A percentile compares a stretch with the other conserved stretches of the same genome.
Evolutionary conservation across 208 protist genomes (phyloP).

Genomic region (Novymonas esmeraldas): DNA sequence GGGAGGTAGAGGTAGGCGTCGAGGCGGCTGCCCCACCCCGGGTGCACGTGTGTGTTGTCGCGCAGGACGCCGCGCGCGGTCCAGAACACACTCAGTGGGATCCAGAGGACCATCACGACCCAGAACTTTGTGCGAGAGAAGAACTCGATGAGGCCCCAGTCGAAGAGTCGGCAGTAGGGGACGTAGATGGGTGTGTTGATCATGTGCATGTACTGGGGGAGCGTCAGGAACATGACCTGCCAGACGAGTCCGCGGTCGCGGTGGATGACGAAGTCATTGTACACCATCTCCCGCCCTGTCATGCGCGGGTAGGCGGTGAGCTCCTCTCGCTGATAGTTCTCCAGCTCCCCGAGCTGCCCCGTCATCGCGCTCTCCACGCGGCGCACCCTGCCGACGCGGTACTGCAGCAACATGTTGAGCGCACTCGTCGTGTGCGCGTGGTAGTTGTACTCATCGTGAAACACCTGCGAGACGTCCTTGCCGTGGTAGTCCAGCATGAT

Average conservation of each 20-base stretch:
- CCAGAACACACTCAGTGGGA: conserved; percentile 52
- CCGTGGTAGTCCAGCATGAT: conserved; percentile 57
- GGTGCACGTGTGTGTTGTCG: conserved; percentile 34
- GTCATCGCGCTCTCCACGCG: conserved; percentile 10
- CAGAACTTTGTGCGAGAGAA: conserved; percentile 62
- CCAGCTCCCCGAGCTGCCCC: conserved; percentile 15
- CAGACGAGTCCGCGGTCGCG: conserved; percentile 45
- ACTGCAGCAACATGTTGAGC: conserved; percentile 59
- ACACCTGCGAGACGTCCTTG: conserved; percentile 44
- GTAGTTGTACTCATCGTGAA: conserved; percentile 57
- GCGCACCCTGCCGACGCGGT: conserved; percentile 38
- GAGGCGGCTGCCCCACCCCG: conserved; percentile 27
- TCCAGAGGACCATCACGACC: conserved; percentile 43
- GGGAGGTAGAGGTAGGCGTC: conserved; percentile 52
- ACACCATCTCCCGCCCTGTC: conserved; percentile 42
- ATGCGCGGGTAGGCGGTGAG: conserved; percentile 58
- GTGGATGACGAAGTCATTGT: conserved; percentile 54
- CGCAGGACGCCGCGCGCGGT: conserved; percentile 34
- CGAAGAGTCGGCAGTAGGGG: conserved; percentile 52
- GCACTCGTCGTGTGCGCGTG: conserved; percentile 47
- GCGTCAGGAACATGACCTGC: conserved; percentile 45
- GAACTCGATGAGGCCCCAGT: conserved; percentile 39
- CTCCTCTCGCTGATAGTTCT: conserved; percentile 41
- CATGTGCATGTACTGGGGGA: conserved; percentile 52
- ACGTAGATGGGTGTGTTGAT: conserved; percentile 49